A percentile compares a stretch with the other conserved stretches of the same genome.
Evolutionary conservation across 805 yeast species (phyloP).

Genomic region (Clavispora phyllophila): DNA sequence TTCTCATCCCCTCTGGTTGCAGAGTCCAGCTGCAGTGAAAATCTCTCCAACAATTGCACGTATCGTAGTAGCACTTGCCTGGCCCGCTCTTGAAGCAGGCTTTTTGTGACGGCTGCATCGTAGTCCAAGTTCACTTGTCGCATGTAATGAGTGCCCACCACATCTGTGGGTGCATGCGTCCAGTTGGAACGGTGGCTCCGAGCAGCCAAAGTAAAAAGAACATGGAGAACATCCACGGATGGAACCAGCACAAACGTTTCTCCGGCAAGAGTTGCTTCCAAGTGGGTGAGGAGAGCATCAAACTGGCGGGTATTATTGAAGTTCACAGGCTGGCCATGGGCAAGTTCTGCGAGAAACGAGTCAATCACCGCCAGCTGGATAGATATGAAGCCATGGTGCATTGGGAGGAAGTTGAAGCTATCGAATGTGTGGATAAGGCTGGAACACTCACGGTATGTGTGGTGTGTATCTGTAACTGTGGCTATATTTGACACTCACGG

Average conservation of each 20-base stretch:
- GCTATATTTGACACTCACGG: too few relatives aligned
- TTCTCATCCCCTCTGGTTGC: too few relatives aligned
- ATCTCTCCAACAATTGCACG: not conserved
- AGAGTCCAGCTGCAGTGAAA: too few relatives aligned
- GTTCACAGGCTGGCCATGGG: conserved; percentile 12
- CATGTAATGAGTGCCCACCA: conserved; percentile 20
- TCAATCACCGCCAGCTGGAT: conserved; percentile 9
- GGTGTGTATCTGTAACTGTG: too few relatives aligned
- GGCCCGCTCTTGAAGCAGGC: conserved; percentile 19
- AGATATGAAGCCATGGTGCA: not conserved
- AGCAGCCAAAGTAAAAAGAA: conserved; percentile 29
- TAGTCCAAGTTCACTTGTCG: conserved; percentile 17
- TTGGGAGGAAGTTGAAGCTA: too few relatives aligned
- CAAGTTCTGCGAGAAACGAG: conserved; percentile 19
- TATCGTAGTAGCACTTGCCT: conserved; percentile 5
- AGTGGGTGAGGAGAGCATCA: conserved; percentile 23
- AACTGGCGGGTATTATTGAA: conserved; percentile 24
- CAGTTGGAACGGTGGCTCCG: conserved; percentile 24
- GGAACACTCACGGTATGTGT: too few relatives aligned
- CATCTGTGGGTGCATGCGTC: conserved; percentile 14
- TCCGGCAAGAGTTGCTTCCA: conserved; percentile 17
- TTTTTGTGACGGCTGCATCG: conserved; percentile 14
- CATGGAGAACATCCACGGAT: conserved; percentile 20
- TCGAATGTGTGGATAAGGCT: too few relatives aligned
- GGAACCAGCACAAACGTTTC: conserved; percentile 20